Percentiles rank a stretch among this genome's conserved stretches.
phyloP scores from a whole-genome alignment of 805 yeast genomes.

The Starmerella tilneyi region DNA sequence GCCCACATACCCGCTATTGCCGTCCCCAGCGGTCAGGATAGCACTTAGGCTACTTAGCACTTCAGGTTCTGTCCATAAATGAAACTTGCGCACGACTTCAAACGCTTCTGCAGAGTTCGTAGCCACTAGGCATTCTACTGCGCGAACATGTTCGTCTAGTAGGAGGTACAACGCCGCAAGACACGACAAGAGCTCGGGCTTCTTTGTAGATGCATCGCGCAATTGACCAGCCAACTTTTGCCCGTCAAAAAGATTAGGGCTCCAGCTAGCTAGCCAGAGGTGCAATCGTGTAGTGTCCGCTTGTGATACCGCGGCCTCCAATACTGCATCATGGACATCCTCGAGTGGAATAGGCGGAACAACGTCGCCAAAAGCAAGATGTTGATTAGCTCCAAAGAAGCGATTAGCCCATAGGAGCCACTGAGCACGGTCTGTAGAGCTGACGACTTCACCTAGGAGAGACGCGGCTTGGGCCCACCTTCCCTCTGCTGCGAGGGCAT shows the following conservation, averaged over 20 bases:
- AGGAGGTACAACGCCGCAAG: slow-evolving; percentile 42
- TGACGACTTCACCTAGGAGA: slow-evolving; percentile 8
- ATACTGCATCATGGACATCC: slow-evolving; percentile 37
- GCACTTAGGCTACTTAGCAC: slow-evolving; percentile 40
- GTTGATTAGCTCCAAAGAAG: slow-evolving; percentile 42
- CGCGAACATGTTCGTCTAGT: slow-evolving; percentile 48
- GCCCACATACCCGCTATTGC: slow-evolving; percentile 18
- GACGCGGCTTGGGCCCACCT: slow-evolving; percentile 8
- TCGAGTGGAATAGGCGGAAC: slow-evolving; percentile 42
- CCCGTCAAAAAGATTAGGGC: slow-evolving; percentile 42
- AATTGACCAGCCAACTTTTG: slow-evolving; percentile 37
- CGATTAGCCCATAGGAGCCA: slow-evolving; percentile 60
- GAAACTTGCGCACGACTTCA: slow-evolving; percentile 50
- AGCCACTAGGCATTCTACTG: slow-evolving; percentile 53
- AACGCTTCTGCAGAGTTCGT: slow-evolving; percentile 47
- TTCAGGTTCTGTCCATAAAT: slow-evolving; percentile 44
- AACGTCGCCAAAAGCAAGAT: slow-evolving; percentile 38
- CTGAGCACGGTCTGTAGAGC: slow-evolving; percentile 27
- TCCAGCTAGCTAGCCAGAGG: slow-evolving; percentile 48
- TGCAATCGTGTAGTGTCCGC: slow-evolving; percentile 35
- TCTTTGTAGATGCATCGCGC: slow-evolving; percentile 31
- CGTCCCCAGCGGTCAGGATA: slow-evolving; percentile 24
- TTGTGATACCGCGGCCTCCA: slow-evolving; percentile 38
- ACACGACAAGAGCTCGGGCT: slow-evolving; percentile 24
- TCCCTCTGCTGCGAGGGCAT: slow-evolving; percentile 20